These are phyloP conservation scores for Dictyostelium purpureum DNA, from an alignment of 78 protist species.

Conservation along the genomic window DNA sequence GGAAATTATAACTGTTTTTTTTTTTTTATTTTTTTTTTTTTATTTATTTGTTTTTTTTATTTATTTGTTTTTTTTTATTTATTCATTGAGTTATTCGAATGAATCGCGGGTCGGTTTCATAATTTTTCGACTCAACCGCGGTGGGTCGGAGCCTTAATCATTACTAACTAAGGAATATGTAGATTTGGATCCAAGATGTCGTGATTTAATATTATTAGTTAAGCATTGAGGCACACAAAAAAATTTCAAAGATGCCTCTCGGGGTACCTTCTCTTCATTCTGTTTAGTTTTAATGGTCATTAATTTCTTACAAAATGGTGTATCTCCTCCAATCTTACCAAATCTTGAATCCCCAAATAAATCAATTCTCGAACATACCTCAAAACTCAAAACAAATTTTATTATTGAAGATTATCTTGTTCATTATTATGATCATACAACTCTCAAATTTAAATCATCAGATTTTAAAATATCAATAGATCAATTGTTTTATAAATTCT, in stretches of 20 bases:
- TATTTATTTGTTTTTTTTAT: no score
- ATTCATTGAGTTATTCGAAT: no score
- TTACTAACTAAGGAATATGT: neutral
- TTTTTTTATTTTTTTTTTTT: no score
- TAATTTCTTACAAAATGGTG: neutral
- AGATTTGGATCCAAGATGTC: neutral
- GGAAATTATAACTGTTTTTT: no score
- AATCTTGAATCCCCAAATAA: neutral
- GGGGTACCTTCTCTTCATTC: slow-evolving; percentile 5
- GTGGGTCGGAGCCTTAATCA: no score
- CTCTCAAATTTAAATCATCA: neutral
- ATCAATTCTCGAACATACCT: no score
- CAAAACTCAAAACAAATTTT: neutral
- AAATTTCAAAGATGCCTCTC: neutral
- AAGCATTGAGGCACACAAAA: slow-evolving; percentile 8
- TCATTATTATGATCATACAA: neutral
- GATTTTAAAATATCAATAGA: neutral
- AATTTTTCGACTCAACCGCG: no score
- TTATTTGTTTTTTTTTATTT: no score
- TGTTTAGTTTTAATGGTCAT: neutral
- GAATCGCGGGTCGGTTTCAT: no score
- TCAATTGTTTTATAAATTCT: slow-evolving; percentile 10
- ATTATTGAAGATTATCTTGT: neutral
- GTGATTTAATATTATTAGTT: neutral
- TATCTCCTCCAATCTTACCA: neutral